These are phyloP conservation scores for Talaromyces amestolkiae DNA, from an alignment of 2,329 filamentous ascomycete genomes.

Conservation along the genomic window DNA sequence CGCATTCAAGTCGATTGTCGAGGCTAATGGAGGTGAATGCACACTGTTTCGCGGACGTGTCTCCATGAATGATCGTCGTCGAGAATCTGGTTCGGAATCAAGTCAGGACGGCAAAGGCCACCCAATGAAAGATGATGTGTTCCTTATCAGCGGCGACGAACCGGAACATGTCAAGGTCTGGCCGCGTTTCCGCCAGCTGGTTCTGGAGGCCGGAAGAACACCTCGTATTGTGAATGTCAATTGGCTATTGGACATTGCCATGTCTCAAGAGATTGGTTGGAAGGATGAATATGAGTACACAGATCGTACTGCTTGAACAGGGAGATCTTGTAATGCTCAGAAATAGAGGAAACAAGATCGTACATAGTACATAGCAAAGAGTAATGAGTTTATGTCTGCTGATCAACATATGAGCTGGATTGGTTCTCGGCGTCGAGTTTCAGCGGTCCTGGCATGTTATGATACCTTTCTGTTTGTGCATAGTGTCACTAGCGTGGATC, in stretches of 20 bases:
- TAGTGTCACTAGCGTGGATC: background rate
- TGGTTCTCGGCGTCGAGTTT: conserved; percentile 7
- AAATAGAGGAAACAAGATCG: background rate
- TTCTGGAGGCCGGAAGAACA: conserved; percentile 71
- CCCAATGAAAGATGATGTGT: conserved; percentile 68
- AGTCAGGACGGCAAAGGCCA: conserved; percentile 52
- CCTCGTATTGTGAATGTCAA: conserved; percentile 79
- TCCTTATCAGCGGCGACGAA: conserved; percentile 71
- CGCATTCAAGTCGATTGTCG: conserved; percentile 80
- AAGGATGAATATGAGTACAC: conserved; percentile 57
- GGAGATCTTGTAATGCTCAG: background rate
- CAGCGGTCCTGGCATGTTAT: background rate
- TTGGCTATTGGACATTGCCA: conserved; percentile 85
- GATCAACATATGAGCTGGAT: conserved; percentile 5
- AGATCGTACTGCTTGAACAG: conserved; percentile 20
- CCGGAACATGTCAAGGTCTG: conserved; percentile 71
- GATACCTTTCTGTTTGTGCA: conserved; percentile 13
- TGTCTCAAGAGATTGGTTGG: conserved; percentile 78
- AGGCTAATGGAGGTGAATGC: conserved; percentile 84
- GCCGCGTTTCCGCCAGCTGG: conserved; percentile 77
- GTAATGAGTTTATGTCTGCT: conserved; percentile 7
- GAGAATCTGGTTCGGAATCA: conserved; percentile 59
- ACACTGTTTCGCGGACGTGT: conserved; percentile 72
- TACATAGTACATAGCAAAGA: conserved; percentile 13
- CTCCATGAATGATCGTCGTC: conserved; percentile 50